phyloP scores from a whole-genome alignment of 345 rosid species.

The Syzygium oleosum region DNA sequence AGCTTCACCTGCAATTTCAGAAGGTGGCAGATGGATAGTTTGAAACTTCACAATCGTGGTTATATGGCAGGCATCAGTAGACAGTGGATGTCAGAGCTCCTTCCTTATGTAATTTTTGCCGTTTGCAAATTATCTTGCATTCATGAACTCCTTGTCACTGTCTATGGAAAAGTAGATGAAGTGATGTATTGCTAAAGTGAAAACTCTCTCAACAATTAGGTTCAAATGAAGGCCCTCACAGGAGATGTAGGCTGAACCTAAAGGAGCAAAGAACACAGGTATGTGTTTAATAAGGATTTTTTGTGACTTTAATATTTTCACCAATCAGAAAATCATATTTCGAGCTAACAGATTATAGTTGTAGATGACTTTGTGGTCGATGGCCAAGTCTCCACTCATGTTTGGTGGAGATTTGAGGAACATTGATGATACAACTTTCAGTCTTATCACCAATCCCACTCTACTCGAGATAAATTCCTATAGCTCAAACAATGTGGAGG shows the following conservation, averaged over 20 bases:
- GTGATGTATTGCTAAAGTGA: not conserved
- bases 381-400: slow-evolving; percentile 91
- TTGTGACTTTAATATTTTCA: not conserved
- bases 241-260: slow-evolving; percentile 47
- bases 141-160: not conserved
- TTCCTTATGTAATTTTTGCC: not conserved
- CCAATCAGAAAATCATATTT: not conserved
- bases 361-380: slow-evolving; percentile 93
- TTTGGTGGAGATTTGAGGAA: slow-evolving; percentile 87
- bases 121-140: not conserved
- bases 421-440: slow-evolving; percentile 50
- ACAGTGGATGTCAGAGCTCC: not conserved
- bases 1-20: not conserved
- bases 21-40: not conserved
- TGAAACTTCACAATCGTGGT: not conserved
- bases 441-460: slow-evolving; percentile 62
- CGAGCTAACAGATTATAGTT: slow-evolving; percentile 2
- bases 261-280: slow-evolving; percentile 87
- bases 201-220: slow-evolving; percentile 28
- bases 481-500: slow-evolving; percentile 78
- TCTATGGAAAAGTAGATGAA: not conserved
- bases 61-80: not conserved
- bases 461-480: slow-evolving; percentile 59
- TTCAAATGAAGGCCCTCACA: slow-evolving; percentile 73
- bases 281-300: not conserved